phyloP scores from a whole-genome alignment of 371 early-diverging fungal genomes.

The Apophysomyces trapeziformis region DNA sequence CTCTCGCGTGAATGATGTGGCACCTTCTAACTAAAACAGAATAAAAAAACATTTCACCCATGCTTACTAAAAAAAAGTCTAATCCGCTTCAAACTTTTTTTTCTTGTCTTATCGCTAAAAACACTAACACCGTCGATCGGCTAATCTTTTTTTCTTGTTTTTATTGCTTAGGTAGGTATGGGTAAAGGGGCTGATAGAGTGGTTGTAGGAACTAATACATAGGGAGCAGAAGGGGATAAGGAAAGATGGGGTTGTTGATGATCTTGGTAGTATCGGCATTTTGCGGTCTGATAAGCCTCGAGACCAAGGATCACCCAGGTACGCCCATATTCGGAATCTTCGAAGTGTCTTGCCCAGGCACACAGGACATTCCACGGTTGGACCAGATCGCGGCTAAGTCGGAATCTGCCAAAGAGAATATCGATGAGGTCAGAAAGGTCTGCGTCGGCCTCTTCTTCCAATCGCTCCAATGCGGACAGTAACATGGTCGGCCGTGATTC shows the following conservation, averaged over 20 bases:
- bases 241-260: background rate
- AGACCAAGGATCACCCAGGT: conserved; percentile 1
- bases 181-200: no score
- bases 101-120: background rate
- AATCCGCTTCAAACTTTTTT: no score
- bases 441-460: background rate
- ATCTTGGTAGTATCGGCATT: background rate
- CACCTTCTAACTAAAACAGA: no score
- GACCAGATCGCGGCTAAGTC: background rate
- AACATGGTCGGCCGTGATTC: background rate
- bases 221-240: background rate
- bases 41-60: no score
- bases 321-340: background rate
- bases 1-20: no score
- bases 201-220: no score
- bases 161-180: no score
- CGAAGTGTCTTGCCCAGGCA: background rate
- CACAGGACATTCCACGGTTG: background rate
- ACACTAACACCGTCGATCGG: background rate
- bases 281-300: background rate
- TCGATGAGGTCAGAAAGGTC: background rate
- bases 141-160: no score
- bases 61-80: no score
- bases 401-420: background rate
- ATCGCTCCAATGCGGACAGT: background rate